A percentile compares a stretch with the other conserved stretches of the same genome.
Evolutionary conservation across 257 asterid genomes (phyloP).

Genomic region (Solanum ahanhuiri): DNA sequence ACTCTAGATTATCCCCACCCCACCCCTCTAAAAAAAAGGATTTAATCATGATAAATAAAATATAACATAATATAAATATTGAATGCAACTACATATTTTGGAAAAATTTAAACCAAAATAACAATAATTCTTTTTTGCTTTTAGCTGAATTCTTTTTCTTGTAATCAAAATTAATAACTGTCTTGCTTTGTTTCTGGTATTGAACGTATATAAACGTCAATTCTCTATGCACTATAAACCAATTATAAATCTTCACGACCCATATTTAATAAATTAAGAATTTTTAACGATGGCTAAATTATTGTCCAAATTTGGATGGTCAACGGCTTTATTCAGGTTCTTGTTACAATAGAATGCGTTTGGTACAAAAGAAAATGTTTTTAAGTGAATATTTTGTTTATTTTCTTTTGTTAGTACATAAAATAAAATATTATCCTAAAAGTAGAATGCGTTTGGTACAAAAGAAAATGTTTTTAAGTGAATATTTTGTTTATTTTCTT

Average conservation of each 20-base stretch:
- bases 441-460: background rate
- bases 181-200: background rate
- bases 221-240: background rate
- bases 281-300: background rate
- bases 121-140: background rate
- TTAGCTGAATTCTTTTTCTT: background rate
- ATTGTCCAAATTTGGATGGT: background rate
- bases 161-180: background rate
- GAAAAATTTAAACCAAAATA: background rate
- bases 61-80: background rate
- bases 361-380: background rate
- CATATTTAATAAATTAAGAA: background rate
- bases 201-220: background rate
- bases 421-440: too few relatives aligned
- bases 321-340: background rate
- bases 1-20: background rate
- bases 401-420: background rate
- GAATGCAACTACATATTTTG: background rate
- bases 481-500: background rate
- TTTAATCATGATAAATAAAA: background rate
- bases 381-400: too few relatives aligned
- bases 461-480: too few relatives aligned
- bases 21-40: background rate
- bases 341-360: background rate
- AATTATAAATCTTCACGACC: background rate